Base-by-base conservation (phyloP, 768 basidiomycete genomes). In the Amanita inopinata region DNA sequence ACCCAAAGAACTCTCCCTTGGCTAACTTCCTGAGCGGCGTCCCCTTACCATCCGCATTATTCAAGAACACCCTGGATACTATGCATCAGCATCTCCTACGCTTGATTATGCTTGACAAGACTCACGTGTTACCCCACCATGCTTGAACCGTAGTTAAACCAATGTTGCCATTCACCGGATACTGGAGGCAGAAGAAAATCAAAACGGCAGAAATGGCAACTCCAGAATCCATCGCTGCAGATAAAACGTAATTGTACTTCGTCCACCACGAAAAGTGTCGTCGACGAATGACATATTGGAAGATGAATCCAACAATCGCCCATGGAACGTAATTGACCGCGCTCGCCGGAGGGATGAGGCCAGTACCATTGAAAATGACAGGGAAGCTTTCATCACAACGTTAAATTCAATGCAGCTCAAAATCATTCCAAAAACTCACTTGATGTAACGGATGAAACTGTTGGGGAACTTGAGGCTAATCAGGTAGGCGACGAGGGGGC, bases 111-210 rank as follows among this genome's bases (percentile, higher is more conserved):
- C 6, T 20, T 18, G n/a, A n/a, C 14, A 5, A 61, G 55, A 47
- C 65, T 38, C 40, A 67, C 65, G 61, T 71, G 48, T 85, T 85
- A 8, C 83, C 84, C 83, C 82, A 85, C 84, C 83, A 86, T 2
- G 47, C 39, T 46, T 73, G 72, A 32, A 86, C 55, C 5, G 46
- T 78, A 24, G 63, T 60, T 8, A 53, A 3, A 4, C 79, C 83
- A 47, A 85, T 81, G 8, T 58, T 60, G 2, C 81, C 80, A 43
- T 81, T 69, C 44, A 48, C 48, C 1, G 82, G 83, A 51, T 74
- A 83, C 58, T 85, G 76, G n/a, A 83, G 64, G 27, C 54, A 49
- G 52, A 80, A 79, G 62, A 76, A 80, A 31, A 81, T 66, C 39
- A 70, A 47, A 18, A 83, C 60, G 2, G 70, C 58, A 15, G 70